These are phyloP conservation scores for Blastocystis sp. DNA, from an alignment of 352 stramenopile species.

Conservation along the genomic window DNA sequence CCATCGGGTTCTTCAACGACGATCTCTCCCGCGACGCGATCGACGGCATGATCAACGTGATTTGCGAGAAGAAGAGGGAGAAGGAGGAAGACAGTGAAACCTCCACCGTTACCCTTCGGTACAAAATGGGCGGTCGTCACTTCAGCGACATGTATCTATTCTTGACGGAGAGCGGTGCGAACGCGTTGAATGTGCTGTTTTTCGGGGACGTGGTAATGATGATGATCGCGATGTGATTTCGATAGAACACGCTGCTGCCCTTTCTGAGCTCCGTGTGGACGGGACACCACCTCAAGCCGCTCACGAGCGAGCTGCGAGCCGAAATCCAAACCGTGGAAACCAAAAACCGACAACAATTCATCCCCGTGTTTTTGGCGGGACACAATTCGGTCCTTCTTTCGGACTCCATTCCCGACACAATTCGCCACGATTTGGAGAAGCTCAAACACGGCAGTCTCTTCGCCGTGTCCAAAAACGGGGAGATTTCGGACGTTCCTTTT, in stretches of 20 bases:
- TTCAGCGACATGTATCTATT: conserved; percentile 54
- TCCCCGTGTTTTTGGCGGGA: conserved; percentile 39
- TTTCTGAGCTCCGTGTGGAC: conserved; percentile 37
- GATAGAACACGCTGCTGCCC: conserved; percentile 29
- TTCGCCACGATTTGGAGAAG: background rate
- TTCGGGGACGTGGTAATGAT: conserved; percentile 41
- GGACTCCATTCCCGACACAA: background rate
- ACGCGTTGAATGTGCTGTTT: conserved; percentile 37
- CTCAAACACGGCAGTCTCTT: conserved; percentile 31
- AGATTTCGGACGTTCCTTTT: background rate
- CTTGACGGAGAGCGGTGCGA: background rate
- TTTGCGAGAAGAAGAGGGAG: background rate
- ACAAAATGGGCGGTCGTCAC: conserved; percentile 37
- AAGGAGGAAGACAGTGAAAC: background rate
- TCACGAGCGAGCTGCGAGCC: conserved; percentile 15
- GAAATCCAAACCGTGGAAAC: background rate
- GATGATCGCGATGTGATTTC: background rate
- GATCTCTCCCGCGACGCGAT: conserved; percentile 26
- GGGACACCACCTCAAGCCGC: conserved; percentile 38
- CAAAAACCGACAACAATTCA: conserved; percentile 61
- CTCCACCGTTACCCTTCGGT: background rate
- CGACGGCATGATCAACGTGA: conserved; percentile 9
- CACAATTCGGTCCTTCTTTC: conserved; percentile 31
- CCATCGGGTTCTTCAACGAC: conserved; percentile 51
- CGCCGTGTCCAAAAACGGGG: background rate